A percentile compares a stretch with the other conserved stretches of the same genome.
Conservation (phyloP, 2,329 filamentous ascomycete species). For the Plenodomus biglobosus region DNA sequence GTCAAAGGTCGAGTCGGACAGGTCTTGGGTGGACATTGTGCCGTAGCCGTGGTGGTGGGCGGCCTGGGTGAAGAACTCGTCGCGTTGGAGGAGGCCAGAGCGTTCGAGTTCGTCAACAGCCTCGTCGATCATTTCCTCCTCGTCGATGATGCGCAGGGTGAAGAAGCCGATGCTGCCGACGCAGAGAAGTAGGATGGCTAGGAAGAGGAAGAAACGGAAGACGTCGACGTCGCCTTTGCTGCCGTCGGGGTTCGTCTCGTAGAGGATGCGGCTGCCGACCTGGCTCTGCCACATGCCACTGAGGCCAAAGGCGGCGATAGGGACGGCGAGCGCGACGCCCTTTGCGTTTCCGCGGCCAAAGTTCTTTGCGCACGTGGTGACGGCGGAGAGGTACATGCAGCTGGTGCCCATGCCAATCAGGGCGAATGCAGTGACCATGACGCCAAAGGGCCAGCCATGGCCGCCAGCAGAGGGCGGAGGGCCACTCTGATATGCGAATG, state of each 20-base stretch:
- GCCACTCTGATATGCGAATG: constrained; percentile 69
- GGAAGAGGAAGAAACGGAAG: constrained; percentile 84
- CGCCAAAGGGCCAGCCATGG: constrained; percentile 68
- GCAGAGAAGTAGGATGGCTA: constrained; percentile 68
- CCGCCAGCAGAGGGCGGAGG: constrained; percentile 55
- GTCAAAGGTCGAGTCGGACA: constrained; percentile 52
- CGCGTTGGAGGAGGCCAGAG: constrained; percentile 78
- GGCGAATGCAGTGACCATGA: constrained; percentile 85
- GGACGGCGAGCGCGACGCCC: constrained; percentile 83
- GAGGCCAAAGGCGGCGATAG: constrained; percentile 89
- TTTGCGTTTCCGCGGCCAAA: constrained; percentile 87
- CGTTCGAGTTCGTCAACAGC: constrained; percentile 88
- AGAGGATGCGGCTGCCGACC: constrained; percentile 75
- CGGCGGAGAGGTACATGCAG: constrained; percentile 83
- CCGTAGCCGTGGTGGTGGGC: constrained; percentile 63
- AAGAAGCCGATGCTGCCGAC: constrained; percentile 75
- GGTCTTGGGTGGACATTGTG: constrained; percentile 54
- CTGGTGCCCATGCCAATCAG: constrained; percentile 81
- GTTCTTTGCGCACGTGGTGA: constrained; percentile 98
- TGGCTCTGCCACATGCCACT: constrained; percentile 97
- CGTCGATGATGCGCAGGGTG: constrained; percentile 75
- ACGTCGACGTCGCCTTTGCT: constrained; percentile 66
- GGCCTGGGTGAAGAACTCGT: constrained; percentile 67
- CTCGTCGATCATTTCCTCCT: constrained; percentile 84
- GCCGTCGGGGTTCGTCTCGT: constrained; percentile 67